Base-by-base conservation (phyloP, 306 rosid species). In the Inga oerstediana region DNA sequence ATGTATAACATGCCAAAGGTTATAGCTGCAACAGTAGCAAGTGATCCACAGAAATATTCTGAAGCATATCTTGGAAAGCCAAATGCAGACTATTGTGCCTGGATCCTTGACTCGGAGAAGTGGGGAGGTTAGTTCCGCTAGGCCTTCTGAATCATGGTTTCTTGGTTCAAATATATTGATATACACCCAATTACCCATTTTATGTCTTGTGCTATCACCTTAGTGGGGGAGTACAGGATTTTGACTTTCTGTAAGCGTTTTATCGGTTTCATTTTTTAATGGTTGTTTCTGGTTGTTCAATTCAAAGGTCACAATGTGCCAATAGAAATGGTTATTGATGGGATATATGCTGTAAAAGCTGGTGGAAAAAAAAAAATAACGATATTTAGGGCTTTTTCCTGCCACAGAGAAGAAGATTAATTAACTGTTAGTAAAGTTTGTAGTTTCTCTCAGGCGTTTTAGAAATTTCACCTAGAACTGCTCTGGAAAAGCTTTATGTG, bases 11-110 rank as follows among this genome's bases (percentile, higher is more conserved):
- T 85, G 62, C 62, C 79, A 61, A 85, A 97, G 99, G 97, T 97
- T 79, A 92, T 94, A 84, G 99, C 99, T 78, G 94, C 97, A 74
- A 87, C 97, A 20, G 98, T 97, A 71, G 97, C 93, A 24, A 94
- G 97, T 82, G 97, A 94, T 87, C 93, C 94, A 15, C 79, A 83
- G 74, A 94, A 91, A 75, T 94, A 94, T 87, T 82, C 87, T 19
- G 99, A 91, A 91, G 98, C 94, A 72, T 89, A 92, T 87, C 98
- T 97, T 64, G 99, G 98, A 62, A 97, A 97, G 90, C 84, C 97
- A 48, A 97, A 94, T 70, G 88, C 82, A 82, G 98, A 89, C 78
- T 97, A 97, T 70, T 94, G 97, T 89, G 81, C 87, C 80, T 97
- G 99, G 99, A 97, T 97, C 84, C 95, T 94, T 49, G 90, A 92